Evolutionary conservation across 2,329 filamentous ascomycete species (phyloP).

Genomic region (Pseudonectria buxi): DNA sequence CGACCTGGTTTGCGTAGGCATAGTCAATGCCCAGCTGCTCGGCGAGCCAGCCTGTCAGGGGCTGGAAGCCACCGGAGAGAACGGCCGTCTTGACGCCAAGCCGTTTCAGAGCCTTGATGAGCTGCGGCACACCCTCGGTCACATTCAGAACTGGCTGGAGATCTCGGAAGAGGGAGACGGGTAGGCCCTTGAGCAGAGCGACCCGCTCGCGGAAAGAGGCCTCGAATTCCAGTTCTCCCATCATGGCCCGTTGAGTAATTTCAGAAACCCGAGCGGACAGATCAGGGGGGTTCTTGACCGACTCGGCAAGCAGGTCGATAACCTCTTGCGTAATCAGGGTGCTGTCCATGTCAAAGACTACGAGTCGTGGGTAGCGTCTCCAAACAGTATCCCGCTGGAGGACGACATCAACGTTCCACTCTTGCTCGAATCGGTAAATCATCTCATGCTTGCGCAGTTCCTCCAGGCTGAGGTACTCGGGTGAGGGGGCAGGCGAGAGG

Average conservation of each 20-base stretch:
- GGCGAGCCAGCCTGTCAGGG: slow-evolving; percentile 81
- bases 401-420: slow-evolving; percentile 83
- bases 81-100: slow-evolving; percentile 86
- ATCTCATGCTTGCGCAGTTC: slow-evolving; percentile 75
- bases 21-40: slow-evolving; percentile 76
- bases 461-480: slow-evolving; percentile 57
- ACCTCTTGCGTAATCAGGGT: slow-evolving; percentile 96
- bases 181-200: slow-evolving; percentile 71
- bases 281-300: slow-evolving; percentile 60
- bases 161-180: slow-evolving; percentile 69
- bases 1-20: slow-evolving; percentile 79
- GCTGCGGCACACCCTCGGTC: slow-evolving; percentile 69
- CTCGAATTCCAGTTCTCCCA: slow-evolving; percentile 90
- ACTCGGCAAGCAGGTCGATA: slow-evolving; percentile 87
- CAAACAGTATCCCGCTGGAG: slow-evolving; percentile 68
- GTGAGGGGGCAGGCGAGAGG: slow-evolving; percentile 52
- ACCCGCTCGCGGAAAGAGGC: slow-evolving; percentile 76
- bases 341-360: slow-evolving; percentile 98
- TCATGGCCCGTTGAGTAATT: slow-evolving; percentile 92
- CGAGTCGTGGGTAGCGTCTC: slow-evolving; percentile 73
- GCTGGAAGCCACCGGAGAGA: slow-evolving; percentile 85
- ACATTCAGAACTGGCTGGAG: slow-evolving; percentile 70
- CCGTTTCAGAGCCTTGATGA: slow-evolving; percentile 67
- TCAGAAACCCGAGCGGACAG: slow-evolving; percentile 76
- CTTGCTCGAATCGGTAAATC: slow-evolving; percentile 76